A percentile compares a stretch with the other conserved stretches of the same genome.
These are phyloP conservation scores for Calophaca sinica DNA, from an alignment of 306 rosid genomes.

Conservation along the genomic window DNA sequence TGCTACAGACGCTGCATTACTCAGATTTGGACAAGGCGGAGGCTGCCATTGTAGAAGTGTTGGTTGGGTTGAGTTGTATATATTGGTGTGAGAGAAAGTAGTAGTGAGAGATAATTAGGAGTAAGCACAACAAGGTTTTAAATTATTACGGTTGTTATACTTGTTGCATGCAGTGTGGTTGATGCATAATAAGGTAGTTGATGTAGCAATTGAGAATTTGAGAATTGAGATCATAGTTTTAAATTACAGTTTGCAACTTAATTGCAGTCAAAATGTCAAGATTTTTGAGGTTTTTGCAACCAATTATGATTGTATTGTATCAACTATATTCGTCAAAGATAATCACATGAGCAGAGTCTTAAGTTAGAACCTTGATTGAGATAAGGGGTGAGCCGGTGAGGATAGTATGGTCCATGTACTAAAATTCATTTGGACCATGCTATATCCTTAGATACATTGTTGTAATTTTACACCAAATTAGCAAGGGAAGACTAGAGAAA, in stretches of 20 bases:
- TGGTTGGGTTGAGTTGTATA: constrained; percentile 74
- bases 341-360: too few relatives aligned
- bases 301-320: too few relatives aligned
- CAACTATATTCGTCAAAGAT: too few relatives aligned
- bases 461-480: not conserved
- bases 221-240: too few relatives aligned
- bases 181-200: not conserved
- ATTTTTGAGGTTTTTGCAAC: not conserved
- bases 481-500: too few relatives aligned
- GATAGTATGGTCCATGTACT: too few relatives aligned
- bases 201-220: not conserved
- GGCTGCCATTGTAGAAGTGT: constrained; percentile 71
- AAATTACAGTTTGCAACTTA: too few relatives aligned
- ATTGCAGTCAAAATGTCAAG: too few relatives aligned
- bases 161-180: not conserved
- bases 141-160: not conserved
- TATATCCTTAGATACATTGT: too few relatives aligned
- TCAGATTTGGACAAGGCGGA: constrained; percentile 85
- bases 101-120: constrained; percentile 21
- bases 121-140: not conserved
- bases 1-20: constrained; percentile 75
- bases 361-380: too few relatives aligned
- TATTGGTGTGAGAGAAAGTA: constrained; percentile 53
- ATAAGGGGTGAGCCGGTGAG: too few relatives aligned
- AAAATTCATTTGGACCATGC: too few relatives aligned